Percentiles rank a stretch among this genome's conserved stretches.
phyloP scores from a whole-genome alignment of 2,329 filamentous ascomycete genomes.

The Neoascochyta sp. region DNA sequence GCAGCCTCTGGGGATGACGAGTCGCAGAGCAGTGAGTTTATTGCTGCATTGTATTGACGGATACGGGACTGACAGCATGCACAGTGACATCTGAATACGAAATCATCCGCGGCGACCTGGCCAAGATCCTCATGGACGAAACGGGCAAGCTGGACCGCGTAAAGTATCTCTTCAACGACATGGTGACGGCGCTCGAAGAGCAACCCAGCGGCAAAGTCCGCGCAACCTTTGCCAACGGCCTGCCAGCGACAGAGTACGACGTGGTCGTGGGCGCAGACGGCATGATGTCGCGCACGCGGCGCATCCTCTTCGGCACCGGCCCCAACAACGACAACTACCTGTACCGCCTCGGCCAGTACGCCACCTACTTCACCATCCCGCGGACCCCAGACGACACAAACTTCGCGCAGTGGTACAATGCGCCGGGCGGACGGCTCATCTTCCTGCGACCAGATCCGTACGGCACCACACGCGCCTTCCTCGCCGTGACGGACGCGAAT shows the following conservation, averaged over 20 bases:
- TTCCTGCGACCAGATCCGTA: slow-evolving; percentile 23
- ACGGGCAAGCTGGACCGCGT: slow-evolving; percentile 26
- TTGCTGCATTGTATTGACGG: no score
- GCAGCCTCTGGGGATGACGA: slow-evolving; percentile 37
- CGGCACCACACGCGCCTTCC: slow-evolving; percentile 15
- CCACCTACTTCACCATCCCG: slow-evolving; percentile 33
- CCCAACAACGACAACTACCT: slow-evolving; percentile 19
- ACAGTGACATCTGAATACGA: slow-evolving; percentile 56
- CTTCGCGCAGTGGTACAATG: slow-evolving; percentile 27
- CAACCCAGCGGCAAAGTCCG: slow-evolving; percentile 27
- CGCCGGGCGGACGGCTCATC: slow-evolving; percentile 18
- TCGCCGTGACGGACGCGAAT: slow-evolving; percentile 16
- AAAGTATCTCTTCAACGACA: slow-evolving; percentile 36
- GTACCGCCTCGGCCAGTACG: slow-evolving; percentile 23
- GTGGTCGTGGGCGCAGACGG: slow-evolving; percentile 33
- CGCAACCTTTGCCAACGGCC: slow-evolving; percentile 39
- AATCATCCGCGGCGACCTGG: slow-evolving; percentile 58
- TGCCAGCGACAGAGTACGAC: slow-evolving; percentile 15
- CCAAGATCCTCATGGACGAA: slow-evolving; percentile 48
- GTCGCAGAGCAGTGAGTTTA: slow-evolving; percentile 36
- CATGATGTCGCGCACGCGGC: slow-evolving; percentile 27
- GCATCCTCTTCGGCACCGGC: slow-evolving; percentile 22
- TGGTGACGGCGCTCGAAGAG: slow-evolving; percentile 27
- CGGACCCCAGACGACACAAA: slow-evolving; percentile 15
- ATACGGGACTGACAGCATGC: no score